Conservation (phyloP, 176 grass and related monocot species). For the Echinochloa phyllopogon region DNA sequence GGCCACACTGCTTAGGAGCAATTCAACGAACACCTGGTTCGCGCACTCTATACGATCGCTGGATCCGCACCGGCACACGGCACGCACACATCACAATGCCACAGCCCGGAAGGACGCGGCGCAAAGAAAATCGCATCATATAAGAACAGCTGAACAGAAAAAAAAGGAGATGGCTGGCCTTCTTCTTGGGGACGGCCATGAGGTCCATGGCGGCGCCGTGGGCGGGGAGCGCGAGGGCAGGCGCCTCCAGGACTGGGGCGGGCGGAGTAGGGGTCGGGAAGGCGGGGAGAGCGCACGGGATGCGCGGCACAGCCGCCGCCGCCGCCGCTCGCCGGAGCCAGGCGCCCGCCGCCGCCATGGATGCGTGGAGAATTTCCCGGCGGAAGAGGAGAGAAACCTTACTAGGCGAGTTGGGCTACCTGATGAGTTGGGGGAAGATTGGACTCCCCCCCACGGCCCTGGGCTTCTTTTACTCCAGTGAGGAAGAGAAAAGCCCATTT, state of each 20-base stretch:
- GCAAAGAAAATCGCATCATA: too few relatives aligned
- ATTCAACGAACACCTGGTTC: not conserved
- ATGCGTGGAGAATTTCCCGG: not conserved
- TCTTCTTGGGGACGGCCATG: slow-evolving; percentile 71
- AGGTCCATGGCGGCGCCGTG: slow-evolving; percentile 53
- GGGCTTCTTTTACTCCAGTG: too few relatives aligned
- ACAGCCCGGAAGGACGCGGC: not conserved
- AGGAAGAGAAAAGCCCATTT: too few relatives aligned
- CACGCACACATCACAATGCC: not conserved
- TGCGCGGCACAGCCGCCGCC: not conserved
- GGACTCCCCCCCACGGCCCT: too few relatives aligned
- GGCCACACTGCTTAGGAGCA: not conserved
- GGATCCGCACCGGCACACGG: not conserved
- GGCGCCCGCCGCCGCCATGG: slow-evolving; percentile 42
- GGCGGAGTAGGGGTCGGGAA: not conserved
- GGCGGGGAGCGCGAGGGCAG: slow-evolving; percentile 13
- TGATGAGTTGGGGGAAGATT: not conserved
- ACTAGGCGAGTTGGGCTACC: not conserved
- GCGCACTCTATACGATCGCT: not conserved
- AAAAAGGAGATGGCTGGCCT: slow-evolving; percentile 27
- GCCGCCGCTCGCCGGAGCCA: slow-evolving; percentile 43
- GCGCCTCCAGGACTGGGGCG: not conserved
- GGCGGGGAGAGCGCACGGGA: slow-evolving; percentile 6
- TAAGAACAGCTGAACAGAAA: not conserved
- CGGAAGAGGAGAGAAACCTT: too few relatives aligned